phyloP scores from a whole-genome alignment of 768 basidiomycete genomes.

The Pleurotus djamor region DNA sequence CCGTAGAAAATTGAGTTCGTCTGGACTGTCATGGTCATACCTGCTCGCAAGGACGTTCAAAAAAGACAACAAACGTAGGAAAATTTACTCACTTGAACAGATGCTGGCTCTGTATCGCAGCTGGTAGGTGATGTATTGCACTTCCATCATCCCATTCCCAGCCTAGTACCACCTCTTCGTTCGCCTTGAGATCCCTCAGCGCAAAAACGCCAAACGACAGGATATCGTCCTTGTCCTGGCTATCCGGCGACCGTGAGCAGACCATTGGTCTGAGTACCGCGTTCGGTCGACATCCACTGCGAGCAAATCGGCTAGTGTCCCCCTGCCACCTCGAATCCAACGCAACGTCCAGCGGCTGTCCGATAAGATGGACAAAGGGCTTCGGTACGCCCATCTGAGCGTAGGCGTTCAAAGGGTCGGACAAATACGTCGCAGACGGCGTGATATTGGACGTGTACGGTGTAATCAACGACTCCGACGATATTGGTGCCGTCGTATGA shows the following conservation, averaged over 20 bases:
- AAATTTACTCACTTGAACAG: constrained; percentile 51
- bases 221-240: constrained; percentile 23
- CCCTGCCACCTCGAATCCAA: constrained; percentile 79
- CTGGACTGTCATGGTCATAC: constrained; percentile 29
- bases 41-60: constrained; percentile 7
- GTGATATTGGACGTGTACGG: constrained; percentile 64
- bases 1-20: constrained; percentile 50
- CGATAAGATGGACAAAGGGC: constrained; percentile 77
- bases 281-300: constrained; percentile 66
- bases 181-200: constrained; percentile 63
- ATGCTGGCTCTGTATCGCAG: constrained; percentile 55
- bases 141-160: constrained; percentile 99
- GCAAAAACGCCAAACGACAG: constrained; percentile 84
- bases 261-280: constrained; percentile 59
- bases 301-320: constrained; percentile 56
- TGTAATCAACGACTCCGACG: constrained; percentile 54
- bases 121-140: constrained; percentile 76
- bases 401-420: constrained; percentile 87
- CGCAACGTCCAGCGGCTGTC: constrained; percentile 73
- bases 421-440: constrained; percentile 66
- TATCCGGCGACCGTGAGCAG: constrained; percentile 22
- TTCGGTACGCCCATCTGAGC: constrained; percentile 80
- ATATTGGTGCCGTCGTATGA: constrained; percentile 60
- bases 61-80: constrained; percentile 7
- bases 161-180: constrained; percentile 85